Evolutionary conservation across 106 monocot species (phyloP).

Genomic region (Amphibolis antarctica): DNA sequence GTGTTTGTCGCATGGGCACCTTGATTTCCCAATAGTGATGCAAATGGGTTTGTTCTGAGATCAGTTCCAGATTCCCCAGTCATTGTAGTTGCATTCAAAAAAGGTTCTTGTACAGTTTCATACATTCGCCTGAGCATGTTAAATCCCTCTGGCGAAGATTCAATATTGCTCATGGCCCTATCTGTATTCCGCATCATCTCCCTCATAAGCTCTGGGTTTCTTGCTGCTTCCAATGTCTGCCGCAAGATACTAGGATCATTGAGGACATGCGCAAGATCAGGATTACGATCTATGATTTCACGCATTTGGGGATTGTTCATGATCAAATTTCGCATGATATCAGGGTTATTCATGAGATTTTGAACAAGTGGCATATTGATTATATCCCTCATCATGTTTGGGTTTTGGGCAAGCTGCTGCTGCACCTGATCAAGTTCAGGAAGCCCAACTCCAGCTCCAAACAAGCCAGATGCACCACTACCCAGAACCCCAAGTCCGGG

Average conservation of each 20-base stretch:
- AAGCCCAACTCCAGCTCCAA: conserved; percentile 44
- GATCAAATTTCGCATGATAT: conserved; percentile 70
- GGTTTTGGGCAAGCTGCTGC: conserved; percentile 74
- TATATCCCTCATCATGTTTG: conserved; percentile 82
- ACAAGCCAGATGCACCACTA: conserved; percentile 24
- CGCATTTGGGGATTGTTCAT: conserved; percentile 98
- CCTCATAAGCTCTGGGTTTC: conserved; percentile 96
- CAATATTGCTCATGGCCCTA: conserved; percentile 98
- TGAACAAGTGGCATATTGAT: conserved; percentile 82
- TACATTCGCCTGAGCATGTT: conserved; percentile 97
- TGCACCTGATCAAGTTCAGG: conserved; percentile 75
- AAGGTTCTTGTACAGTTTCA: conserved; percentile 92
- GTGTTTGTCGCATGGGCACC: conserved; percentile 29
- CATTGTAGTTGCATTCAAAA: conserved; percentile 90
- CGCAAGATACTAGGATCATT: conserved; percentile 80
- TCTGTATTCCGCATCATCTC: conserved; percentile 99
- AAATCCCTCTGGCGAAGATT: conserved; percentile 94
- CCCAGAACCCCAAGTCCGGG: conserved; percentile 36
- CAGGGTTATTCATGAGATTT: conserved; percentile 83
- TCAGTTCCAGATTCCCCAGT: conserved; percentile 38
- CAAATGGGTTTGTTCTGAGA: conserved; percentile 57
- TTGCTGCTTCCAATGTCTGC: conserved; percentile 84
- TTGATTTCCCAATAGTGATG: conserved; percentile 58
- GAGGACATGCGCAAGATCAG: conserved; percentile 86
- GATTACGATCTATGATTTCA: conserved; percentile 83